These are phyloP conservation scores for Phytophthora cryptogea DNA, from an alignment of 352 stramenopile genomes.

Conservation along the genomic window DNA sequence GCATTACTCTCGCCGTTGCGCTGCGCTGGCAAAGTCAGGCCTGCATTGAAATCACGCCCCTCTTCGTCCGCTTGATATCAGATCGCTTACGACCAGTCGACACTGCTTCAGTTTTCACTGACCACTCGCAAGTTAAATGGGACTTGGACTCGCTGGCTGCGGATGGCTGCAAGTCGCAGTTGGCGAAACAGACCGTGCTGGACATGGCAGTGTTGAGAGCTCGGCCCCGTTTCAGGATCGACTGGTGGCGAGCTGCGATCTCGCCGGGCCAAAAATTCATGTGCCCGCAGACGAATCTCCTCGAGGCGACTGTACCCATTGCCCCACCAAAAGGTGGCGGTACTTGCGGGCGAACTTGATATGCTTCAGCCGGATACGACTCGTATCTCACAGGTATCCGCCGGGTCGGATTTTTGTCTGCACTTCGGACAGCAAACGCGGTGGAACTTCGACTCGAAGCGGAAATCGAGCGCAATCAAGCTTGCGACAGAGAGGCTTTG, in stretches of 20 bases:
- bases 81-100: neutral
- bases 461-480: neutral
- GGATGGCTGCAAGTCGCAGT: constrained; percentile 5
- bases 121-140: neutral
- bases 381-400: constrained; percentile 11
- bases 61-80: neutral
- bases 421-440: constrained; percentile 7
- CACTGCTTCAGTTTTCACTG: neutral
- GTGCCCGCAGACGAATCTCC: neutral
- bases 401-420: constrained; percentile 3
- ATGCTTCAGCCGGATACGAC: constrained; percentile 1
- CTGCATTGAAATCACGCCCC: neutral
- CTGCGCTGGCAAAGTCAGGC: too few species aligned
- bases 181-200: constrained; percentile 20
- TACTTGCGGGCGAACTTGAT: constrained; percentile 25
- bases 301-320: constrained; percentile 4
- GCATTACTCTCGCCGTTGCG: too few species aligned
- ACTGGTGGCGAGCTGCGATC: constrained; percentile 12
- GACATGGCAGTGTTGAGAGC: constrained; percentile 5
- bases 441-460: too few species aligned
- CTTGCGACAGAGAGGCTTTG: neutral
- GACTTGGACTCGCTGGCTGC: constrained; percentile 6
- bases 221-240: neutral
- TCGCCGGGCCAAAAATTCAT: constrained; percentile 3
- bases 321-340: constrained; percentile 13